These are phyloP conservation scores for Nicotiana rustica DNA, from an alignment of 305 asterid species.

Conservation along the genomic window DNA sequence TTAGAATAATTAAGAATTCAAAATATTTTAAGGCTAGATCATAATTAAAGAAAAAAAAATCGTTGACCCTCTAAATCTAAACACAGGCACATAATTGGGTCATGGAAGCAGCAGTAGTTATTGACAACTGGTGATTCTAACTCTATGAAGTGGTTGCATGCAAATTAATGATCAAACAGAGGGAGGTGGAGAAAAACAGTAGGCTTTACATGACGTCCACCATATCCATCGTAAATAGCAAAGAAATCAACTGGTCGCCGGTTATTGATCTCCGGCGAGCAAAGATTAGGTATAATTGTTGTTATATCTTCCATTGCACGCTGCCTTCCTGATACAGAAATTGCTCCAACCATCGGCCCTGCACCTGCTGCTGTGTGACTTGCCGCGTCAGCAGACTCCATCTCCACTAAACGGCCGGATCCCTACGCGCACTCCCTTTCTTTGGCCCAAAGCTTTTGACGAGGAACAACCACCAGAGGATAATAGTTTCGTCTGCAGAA, in stretches of 20 bases:
- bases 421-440: neutral
- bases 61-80: too few species aligned
- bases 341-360: constrained; percentile 49
- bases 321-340: constrained; percentile 49
- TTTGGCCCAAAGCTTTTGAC: constrained; percentile 14
- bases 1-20: too few species aligned
- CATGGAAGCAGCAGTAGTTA: too few species aligned
- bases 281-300: constrained; percentile 38
- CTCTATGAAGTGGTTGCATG: neutral
- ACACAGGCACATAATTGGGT: too few species aligned
- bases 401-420: neutral
- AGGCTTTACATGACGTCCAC: constrained; percentile 51
- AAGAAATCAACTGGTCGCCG: constrained; percentile 50
- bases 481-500: neutral
- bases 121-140: neutral
- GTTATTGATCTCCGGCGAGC: constrained; percentile 45
- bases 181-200: neutral
- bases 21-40: too few species aligned
- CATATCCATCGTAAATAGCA: constrained; percentile 63
- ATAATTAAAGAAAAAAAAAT: too few species aligned
- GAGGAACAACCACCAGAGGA: constrained; percentile 13
- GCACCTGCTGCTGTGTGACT: neutral
- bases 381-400: neutral
- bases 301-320: constrained; percentile 55
- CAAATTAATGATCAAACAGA: neutral